Percentiles rank a stretch among this genome's conserved stretches.
phyloP scores from a whole-genome alignment of 805 yeast species.

The Saccharomycopsis malanga region DNA sequence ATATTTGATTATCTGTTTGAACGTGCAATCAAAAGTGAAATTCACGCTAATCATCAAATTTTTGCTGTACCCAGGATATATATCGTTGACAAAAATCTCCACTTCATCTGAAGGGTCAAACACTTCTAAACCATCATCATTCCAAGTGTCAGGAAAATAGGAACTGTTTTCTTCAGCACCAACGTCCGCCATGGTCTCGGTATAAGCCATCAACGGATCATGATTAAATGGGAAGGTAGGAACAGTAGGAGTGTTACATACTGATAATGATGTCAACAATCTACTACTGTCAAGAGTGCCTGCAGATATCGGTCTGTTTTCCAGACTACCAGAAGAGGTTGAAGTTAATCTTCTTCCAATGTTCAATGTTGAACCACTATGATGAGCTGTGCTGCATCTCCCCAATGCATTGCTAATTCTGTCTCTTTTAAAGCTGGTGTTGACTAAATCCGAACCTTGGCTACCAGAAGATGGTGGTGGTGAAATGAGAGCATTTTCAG shows the following conservation, averaged over 20 bases:
- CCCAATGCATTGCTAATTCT: background rate
- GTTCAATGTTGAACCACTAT: background rate
- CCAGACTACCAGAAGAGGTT: no score
- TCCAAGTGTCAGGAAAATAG: background rate
- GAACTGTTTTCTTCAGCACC: background rate
- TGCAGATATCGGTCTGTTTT: no score
- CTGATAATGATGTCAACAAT: background rate
- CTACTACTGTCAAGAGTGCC: background rate
- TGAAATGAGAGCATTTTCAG: background rate
- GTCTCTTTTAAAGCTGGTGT: background rate
- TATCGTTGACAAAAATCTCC: constrained; percentile 17
- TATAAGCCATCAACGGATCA: background rate
- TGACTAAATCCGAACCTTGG: background rate
- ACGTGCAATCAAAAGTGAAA: constrained; percentile 5
- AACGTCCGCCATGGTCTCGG: background rate
- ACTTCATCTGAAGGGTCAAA: no score
- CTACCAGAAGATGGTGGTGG: background rate
- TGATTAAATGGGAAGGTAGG: background rate
- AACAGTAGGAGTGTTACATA: background rate
- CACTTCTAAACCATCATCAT: background rate
- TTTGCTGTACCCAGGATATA: constrained; percentile 19
- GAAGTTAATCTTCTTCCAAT: no score
- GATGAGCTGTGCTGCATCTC: background rate
- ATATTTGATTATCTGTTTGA: constrained; percentile 15
- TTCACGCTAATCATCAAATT: constrained; percentile 11